These are phyloP conservation scores for Alternaria metachromatica DNA, from an alignment of 2,329 filamentous ascomycete genomes.

Conservation along the genomic window DNA sequence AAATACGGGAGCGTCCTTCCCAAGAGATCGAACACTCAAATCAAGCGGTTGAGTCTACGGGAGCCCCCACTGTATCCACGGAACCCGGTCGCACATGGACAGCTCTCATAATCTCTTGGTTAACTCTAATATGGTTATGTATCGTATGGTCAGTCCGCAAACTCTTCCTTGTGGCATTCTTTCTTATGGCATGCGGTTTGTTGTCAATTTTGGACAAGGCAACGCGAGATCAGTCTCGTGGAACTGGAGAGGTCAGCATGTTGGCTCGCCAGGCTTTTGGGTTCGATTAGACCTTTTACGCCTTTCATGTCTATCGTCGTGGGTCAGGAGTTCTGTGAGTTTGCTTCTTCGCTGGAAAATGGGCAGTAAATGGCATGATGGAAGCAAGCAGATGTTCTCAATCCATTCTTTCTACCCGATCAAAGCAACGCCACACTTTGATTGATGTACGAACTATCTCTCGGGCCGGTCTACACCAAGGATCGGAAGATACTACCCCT, in stretches of 20 bases:
- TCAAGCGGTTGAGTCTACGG: too few relatives aligned
- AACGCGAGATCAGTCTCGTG: too few relatives aligned
- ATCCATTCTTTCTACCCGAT: not conserved
- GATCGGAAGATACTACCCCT: not conserved
- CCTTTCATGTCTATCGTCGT: too few relatives aligned
- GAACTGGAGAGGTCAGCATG: not conserved
- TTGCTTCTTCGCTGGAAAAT: not conserved
- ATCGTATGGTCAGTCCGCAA: too few relatives aligned
- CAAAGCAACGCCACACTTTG: not conserved
- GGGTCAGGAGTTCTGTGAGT: not conserved
- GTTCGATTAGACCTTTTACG: too few relatives aligned
- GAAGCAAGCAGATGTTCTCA: not conserved
- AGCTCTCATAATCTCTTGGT: too few relatives aligned
- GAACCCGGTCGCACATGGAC: too few relatives aligned
- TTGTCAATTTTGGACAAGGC: too few relatives aligned
- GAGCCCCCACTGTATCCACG: too few relatives aligned
- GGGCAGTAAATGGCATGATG: not conserved
- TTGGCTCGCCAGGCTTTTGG: not conserved
- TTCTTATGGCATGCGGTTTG: too few relatives aligned
- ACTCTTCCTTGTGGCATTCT: too few relatives aligned
- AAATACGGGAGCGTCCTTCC: not conserved
- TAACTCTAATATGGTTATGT: too few relatives aligned
- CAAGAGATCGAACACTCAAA: not conserved
- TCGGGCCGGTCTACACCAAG: not conserved
- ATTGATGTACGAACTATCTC: not conserved